A percentile compares a stretch with the other conserved stretches of the same genome.
phyloP scores from a whole-genome alignment of 179 eudicot species.

The Sideroxylon spinosum region DNA sequence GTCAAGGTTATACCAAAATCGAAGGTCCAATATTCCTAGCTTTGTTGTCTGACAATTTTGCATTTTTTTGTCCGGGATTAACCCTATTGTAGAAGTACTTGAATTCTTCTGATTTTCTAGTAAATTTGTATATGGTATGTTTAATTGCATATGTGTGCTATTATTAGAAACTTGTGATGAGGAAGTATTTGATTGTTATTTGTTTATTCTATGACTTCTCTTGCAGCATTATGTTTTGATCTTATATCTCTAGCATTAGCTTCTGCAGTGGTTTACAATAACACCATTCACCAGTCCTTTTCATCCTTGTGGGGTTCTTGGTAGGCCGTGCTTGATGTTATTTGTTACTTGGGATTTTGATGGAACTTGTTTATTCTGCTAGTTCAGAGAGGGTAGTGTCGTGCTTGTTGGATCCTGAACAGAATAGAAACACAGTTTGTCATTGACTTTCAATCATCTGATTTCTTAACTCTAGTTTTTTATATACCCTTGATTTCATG shows the following conservation, averaged over 20 bases:
- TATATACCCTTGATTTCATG: background rate
- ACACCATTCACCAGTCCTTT: background rate
- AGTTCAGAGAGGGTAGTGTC: background rate
- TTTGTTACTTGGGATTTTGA: background rate
- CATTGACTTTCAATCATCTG: background rate
- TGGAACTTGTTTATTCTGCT: background rate
- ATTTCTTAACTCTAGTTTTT: background rate
- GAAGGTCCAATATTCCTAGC: slow-evolving; percentile 42
- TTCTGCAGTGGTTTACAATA: slow-evolving; percentile 1
- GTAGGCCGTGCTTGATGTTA: background rate
- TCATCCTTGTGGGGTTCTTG: background rate
- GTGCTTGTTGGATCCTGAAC: background rate
- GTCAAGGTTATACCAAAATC: slow-evolving; percentile 94
- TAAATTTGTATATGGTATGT: background rate
- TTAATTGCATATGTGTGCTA: background rate
- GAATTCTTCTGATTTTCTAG: background rate
- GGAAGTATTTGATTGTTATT: slow-evolving; percentile 2
- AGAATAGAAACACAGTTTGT: background rate
- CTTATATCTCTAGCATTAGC: slow-evolving; percentile 6
- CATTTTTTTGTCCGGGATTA: background rate
- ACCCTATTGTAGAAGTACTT: background rate
- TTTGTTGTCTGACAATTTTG: background rate
- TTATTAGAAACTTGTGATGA: background rate
- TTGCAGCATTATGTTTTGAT: background rate
- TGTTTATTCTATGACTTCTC: background rate